Evolutionary conservation across 805 yeast genomes (phyloP).

Genomic region (Torulaspora gathmanii): DNA sequence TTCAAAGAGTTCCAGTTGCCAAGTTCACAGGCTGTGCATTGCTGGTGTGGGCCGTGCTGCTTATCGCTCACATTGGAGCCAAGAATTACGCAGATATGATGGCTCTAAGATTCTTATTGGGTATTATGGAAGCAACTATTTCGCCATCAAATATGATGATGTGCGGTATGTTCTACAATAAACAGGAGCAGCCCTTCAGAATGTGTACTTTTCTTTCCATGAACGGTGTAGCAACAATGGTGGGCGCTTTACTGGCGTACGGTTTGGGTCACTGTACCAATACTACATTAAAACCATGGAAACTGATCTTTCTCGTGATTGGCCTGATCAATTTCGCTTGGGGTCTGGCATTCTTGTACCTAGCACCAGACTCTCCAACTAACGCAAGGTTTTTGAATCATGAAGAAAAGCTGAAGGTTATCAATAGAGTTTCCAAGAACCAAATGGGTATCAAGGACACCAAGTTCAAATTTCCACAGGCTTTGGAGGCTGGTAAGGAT

Average conservation of each 20-base stretch:
- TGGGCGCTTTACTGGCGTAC: slow-evolving; percentile 27
- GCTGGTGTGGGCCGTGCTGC: slow-evolving; percentile 18
- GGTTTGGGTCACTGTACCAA: slow-evolving; percentile 27
- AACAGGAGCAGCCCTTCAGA: slow-evolving; percentile 33
- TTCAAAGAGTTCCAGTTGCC: slow-evolving; percentile 27
- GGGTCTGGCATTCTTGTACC: slow-evolving; percentile 31
- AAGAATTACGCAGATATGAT: slow-evolving; percentile 17
- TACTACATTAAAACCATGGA: slow-evolving; percentile 28
- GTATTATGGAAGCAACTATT: slow-evolving; percentile 31
- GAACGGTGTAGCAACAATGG: slow-evolving; percentile 32
- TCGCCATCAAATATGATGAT: slow-evolving; percentile 36
- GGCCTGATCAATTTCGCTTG: slow-evolving; percentile 39
- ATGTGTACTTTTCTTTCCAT: slow-evolving; percentile 37
- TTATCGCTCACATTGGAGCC: slow-evolving; percentile 21
- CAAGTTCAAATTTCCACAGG: slow-evolving; percentile 14
- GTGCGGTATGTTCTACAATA: slow-evolving; percentile 35
- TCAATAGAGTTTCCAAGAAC: slow-evolving; percentile 26
- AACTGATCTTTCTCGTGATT: slow-evolving; percentile 21
- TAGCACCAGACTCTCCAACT: slow-evolving; percentile 39
- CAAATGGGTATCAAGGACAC: slow-evolving; percentile 23
- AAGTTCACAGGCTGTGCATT: slow-evolving; percentile 24
- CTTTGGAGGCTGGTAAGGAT: slow-evolving; percentile 15
- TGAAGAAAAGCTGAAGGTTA: slow-evolving; percentile 31
- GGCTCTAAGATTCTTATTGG: slow-evolving; percentile 25
- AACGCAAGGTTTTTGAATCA: slow-evolving; percentile 35